Evolutionary conservation across 1,284 basidiomycete species (phyloP).

Genomic region (Fistulinella staudtii): DNA sequence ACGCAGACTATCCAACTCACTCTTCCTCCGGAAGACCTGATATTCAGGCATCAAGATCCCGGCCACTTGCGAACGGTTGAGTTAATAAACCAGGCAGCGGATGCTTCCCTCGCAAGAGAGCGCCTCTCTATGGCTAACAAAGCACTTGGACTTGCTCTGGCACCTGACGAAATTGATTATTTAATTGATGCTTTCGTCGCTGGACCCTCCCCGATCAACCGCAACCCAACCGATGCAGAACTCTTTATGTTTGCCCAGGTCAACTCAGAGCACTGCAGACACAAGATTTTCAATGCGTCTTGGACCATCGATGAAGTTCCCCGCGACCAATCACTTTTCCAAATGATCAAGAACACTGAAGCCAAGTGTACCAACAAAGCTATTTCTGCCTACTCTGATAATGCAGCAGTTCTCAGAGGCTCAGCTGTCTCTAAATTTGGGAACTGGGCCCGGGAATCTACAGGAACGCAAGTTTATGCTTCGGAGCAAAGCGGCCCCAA

Average conservation of each 20-base stretch:
- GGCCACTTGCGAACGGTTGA: constrained; percentile 71
- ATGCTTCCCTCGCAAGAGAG: constrained; percentile 40
- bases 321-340: constrained; percentile 83
- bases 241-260: constrained; percentile 99
- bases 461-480: constrained; percentile 45
- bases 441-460: constrained; percentile 40
- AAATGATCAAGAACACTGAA: constrained; percentile 98
- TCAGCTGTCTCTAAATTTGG: constrained; percentile 78
- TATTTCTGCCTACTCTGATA: constrained; percentile 97
- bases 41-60: constrained; percentile 74
- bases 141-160: constrained; percentile 86
- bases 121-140: constrained; percentile 79
- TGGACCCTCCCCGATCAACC: constrained; percentile 56
- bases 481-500: constrained; percentile 64
- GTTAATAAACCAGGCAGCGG: constrained; percentile 36
- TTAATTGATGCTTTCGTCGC: constrained; percentile 86
- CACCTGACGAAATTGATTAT: constrained; percentile 89
- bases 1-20: constrained; percentile 73
- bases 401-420: constrained; percentile 92
- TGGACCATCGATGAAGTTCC: constrained; percentile 83
- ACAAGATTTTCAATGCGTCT: constrained; percentile 99
- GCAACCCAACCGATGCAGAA: constrained; percentile 95
- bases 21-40: constrained; percentile 53
- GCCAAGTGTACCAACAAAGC: constrained; percentile 72
- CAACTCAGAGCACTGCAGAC: constrained; percentile 98